Base-by-base conservation (phyloP, 305 asterid genomes). In the Fraxinus dipetala region DNA sequence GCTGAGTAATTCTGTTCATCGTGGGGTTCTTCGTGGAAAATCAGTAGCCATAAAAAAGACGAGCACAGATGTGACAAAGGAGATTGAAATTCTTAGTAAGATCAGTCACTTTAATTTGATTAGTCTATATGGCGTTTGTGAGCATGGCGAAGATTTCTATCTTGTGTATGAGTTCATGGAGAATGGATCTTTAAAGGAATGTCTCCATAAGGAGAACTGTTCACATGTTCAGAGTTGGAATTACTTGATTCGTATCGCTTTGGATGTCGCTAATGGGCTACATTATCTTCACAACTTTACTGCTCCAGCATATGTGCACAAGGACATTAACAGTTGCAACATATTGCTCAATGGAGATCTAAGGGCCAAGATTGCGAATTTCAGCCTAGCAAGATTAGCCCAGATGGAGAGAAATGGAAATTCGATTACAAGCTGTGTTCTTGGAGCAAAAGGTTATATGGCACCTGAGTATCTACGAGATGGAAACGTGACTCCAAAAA, bases 131-230 rank as follows among this genome's bases (percentile, higher is more conserved):
- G 97, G 97, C 67, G 86, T 87, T 3, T 90, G 93, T 76, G 83
- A 85, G 81, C 86, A 86, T n/a, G 78, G 80, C 2, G 79, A 80
- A 45, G 75, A 35, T 61, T 84, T 83, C 80, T 91, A 86, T 77
- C 91, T 90, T 24, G 93, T 89, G 40, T 91, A 89, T 11, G 97
- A 93, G 83, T 91, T 86, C 86, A 75, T 90, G 83, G 93, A 87
- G 77, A 89, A 90, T 40, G 93, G 97, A 31, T 87, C 93, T 13
- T 79, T 91, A 16, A 88, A 76, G 34, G 85, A 89, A 14, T 93
- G 96, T 95, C 90, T 93, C 22, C 51, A 45, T 22, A 70, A 83
- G 13, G 82, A 85, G 6, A 77, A 56, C 70, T 20, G 67, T 7
- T 76, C 87, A 6, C 82, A 82, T 63, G 73, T 83, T 73, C 86